A percentile compares a stretch with the other conserved stretches of the same genome.
Evolutionary conservation across 2,329 filamentous ascomycete genomes (phyloP).

Genomic region (Xylariaceae sp.): DNA sequence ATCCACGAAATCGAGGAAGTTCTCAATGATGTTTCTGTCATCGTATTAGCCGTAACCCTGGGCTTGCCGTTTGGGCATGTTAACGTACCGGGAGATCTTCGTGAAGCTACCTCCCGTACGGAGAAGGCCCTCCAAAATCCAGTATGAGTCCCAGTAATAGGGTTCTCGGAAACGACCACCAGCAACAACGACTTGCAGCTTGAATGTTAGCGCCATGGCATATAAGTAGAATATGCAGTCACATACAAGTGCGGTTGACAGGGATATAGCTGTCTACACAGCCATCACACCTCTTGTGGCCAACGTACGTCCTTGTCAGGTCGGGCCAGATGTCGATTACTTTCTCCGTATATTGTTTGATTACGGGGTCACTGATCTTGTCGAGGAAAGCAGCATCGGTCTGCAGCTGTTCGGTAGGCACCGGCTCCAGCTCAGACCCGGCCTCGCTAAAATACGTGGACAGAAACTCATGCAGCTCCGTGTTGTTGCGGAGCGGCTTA

Average conservation of each 20-base stretch:
- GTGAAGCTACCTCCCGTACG: constrained; percentile 60
- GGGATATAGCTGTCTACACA: constrained; percentile 63
- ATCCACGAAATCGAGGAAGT: constrained; percentile 63
- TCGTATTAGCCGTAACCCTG: too few species aligned
- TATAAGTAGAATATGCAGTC: too few species aligned
- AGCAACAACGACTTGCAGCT: constrained; percentile 50
- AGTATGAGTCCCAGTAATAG: constrained; percentile 69
- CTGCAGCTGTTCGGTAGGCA: constrained; percentile 45
- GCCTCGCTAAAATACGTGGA: constrained; percentile 57
- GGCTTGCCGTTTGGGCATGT: too few species aligned
- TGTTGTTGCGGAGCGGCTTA: constrained; percentile 58
- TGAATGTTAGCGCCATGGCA: constrained; percentile 8
- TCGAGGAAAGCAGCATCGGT: constrained; percentile 55
- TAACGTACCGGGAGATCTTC: constrained; percentile 45
- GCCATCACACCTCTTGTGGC: constrained; percentile 47
- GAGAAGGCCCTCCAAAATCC: constrained; percentile 61
- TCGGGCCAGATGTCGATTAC: constrained; percentile 67
- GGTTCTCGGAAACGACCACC: constrained; percentile 66
- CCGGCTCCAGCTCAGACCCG: constrained; percentile 55
- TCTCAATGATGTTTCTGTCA: constrained; percentile 57
- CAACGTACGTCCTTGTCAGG: constrained; percentile 54
- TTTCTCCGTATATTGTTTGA: constrained; percentile 55
- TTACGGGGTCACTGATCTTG: constrained; percentile 50
- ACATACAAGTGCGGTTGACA: constrained; percentile 52
- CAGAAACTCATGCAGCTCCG: constrained; percentile 57